Conservation (phyloP, 106 monocot genomes). For the Apostasia shenzhenica region DNA sequence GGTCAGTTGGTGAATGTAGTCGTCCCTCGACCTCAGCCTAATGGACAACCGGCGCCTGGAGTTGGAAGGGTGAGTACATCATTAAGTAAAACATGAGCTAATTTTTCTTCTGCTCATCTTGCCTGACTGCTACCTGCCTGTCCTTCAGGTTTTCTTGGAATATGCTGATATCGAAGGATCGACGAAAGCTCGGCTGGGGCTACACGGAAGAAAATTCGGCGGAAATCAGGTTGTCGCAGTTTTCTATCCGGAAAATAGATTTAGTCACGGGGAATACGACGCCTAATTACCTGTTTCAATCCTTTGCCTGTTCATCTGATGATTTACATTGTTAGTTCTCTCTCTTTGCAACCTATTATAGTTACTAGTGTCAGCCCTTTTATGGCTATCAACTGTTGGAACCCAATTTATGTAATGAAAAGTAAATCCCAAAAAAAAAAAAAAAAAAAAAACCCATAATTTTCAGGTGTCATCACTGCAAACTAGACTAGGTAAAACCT, state of each 20-base stretch:
- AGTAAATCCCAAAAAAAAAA: too few species aligned
- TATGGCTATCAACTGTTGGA: too few species aligned
- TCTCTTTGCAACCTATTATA: not conserved
- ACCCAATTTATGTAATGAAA: too few species aligned
- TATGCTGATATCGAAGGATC: slow-evolving; percentile 43
- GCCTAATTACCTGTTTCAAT: not conserved
- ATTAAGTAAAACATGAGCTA: not conserved
- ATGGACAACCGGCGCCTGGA: slow-evolving; percentile 46
- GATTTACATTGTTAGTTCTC: not conserved
- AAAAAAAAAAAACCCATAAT: too few species aligned
- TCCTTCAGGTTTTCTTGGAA: slow-evolving; percentile 51
- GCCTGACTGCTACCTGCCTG: too few species aligned
- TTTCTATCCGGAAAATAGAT: slow-evolving; percentile 52
- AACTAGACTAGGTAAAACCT: too few species aligned
- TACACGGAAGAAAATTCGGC: slow-evolving; percentile 58
- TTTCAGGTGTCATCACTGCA: too few species aligned
- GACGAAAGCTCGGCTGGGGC: slow-evolving; percentile 28
- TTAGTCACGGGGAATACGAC: slow-evolving; percentile 48
- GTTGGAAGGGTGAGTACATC: slow-evolving; percentile 70
- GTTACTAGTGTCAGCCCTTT: too few species aligned
- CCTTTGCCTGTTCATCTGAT: not conserved
- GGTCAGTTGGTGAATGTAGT: slow-evolving; percentile 79
- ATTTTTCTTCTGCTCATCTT: too few species aligned
- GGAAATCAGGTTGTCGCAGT: slow-evolving; percentile 50
- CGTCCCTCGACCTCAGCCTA: slow-evolving; percentile 66